Evolutionary conservation across 768 basidiomycete species (phyloP).

Genomic region (Crucibulum laeve): DNA sequence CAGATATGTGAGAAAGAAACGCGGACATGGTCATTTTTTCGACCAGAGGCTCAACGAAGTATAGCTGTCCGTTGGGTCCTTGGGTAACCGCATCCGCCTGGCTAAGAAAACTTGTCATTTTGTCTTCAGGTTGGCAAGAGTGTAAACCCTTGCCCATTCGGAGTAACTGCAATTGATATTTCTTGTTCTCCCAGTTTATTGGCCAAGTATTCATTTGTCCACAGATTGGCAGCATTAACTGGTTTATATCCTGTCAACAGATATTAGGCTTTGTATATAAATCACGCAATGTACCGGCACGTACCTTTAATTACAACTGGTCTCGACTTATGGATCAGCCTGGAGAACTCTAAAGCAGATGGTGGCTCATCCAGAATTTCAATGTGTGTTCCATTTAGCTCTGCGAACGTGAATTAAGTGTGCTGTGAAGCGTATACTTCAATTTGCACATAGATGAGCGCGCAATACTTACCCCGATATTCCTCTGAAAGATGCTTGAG

Average conservation of each 20-base stretch:
- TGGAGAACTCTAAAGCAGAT: slow-evolving; percentile 63
- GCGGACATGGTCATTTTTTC: slow-evolving; percentile 63
- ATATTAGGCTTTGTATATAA: background rate
- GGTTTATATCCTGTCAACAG: slow-evolving; percentile 35
- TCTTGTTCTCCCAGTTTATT: slow-evolving; percentile 44
- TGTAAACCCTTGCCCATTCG: slow-evolving; percentile 60
- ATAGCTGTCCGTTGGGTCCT: slow-evolving; percentile 48
- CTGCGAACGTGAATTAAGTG: no score
- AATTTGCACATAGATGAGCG: background rate
- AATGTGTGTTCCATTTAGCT: slow-evolving; percentile 53
- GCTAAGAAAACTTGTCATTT: slow-evolving; percentile 26
- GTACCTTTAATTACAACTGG: slow-evolving; percentile 73
- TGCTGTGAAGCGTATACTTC: background rate
- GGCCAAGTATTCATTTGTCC: slow-evolving; percentile 64
- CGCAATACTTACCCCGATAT: slow-evolving; percentile 29
- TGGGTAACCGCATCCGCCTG: slow-evolving; percentile 71
- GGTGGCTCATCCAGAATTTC: slow-evolving; percentile 53
- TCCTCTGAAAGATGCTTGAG: slow-evolving; percentile 31
- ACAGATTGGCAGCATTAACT: slow-evolving; percentile 45
- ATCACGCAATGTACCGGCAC: background rate
- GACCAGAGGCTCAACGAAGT: slow-evolving; percentile 73
- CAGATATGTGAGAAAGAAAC: slow-evolving; percentile 35
- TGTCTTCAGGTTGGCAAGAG: slow-evolving; percentile 2
- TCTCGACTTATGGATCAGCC: slow-evolving; percentile 62
- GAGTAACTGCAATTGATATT: slow-evolving; percentile 78